A percentile compares a stretch with the other conserved stretches of the same genome.
Conservation (phyloP, 1,139 yeast species). For the Suhomyces atakaporum region DNA sequence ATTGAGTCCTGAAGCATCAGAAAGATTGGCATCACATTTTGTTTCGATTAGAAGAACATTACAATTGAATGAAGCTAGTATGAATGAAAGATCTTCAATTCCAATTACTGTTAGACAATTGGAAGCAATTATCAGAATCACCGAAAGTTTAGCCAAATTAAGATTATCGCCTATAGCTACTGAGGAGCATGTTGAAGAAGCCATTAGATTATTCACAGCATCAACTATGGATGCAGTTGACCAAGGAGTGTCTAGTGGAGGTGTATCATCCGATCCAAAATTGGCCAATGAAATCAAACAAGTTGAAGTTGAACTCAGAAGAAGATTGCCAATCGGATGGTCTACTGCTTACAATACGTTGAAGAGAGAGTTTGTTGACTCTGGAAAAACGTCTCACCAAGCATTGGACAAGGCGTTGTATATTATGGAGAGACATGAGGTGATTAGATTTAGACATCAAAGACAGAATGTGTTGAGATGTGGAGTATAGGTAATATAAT, state of each 20-base stretch:
- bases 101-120: conserved; percentile 97
- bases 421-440: conserved; percentile 83
- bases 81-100: conserved; percentile 89
- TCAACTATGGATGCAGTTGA: conserved; percentile 98
- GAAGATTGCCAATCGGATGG: conserved; percentile 96
- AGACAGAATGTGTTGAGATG: conserved; percentile 81
- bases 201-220: conserved; percentile 89
- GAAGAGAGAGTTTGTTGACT: conserved; percentile 79
- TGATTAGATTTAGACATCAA: conserved; percentile 84
- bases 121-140: conserved; percentile 94
- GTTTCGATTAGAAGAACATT: conserved; percentile 87
- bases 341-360: conserved; percentile 86
- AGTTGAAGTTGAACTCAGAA: conserved; percentile 82
- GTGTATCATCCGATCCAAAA: conserved; percentile 47
- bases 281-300: conserved; percentile 69
- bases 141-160: conserved; percentile 91
- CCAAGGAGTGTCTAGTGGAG: conserved; percentile 63
- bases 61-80: conserved; percentile 75
- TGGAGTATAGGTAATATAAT: conserved; percentile 51
- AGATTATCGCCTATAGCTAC: conserved; percentile 81
- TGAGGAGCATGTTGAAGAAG: conserved; percentile 92
- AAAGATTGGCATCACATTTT: conserved; percentile 89
- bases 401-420: conserved; percentile 84
- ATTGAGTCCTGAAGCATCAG: conserved; percentile 85
- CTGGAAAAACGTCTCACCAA: conserved; percentile 62